phyloP scores from a whole-genome alignment of 1,139 yeast genomes.

The Scheffersomyces quercinus region DNA sequence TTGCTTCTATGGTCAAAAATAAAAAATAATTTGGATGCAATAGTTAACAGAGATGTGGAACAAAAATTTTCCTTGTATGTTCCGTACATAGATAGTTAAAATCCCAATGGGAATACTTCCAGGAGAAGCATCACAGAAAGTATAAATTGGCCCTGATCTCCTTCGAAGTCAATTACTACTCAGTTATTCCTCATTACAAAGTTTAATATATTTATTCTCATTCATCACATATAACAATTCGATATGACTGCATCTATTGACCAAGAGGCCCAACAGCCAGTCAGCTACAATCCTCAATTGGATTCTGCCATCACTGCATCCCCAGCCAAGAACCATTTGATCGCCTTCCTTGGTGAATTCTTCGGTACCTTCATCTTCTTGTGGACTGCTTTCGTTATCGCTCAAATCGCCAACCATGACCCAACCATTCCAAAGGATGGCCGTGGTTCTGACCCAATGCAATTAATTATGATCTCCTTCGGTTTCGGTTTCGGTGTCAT shows the following conservation, averaged over 20 bases:
- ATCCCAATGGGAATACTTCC: too few relatives aligned
- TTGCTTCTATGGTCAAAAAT: too few relatives aligned
- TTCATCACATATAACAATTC: background rate
- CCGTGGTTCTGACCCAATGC: constrained; percentile 60
- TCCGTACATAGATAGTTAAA: too few relatives aligned
- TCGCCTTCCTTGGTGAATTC: constrained; percentile 57
- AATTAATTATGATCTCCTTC: constrained; percentile 74
- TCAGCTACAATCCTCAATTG: constrained; percentile 30
- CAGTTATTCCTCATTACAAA: too few relatives aligned
- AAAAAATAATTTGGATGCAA: too few relatives aligned
- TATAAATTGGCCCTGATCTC: too few relatives aligned
- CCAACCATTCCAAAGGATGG: constrained; percentile 37
- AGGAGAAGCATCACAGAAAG: too few relatives aligned
- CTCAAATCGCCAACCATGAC: constrained; percentile 79
- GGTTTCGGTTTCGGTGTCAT: constrained; percentile 89
- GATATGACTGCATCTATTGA: constrained; percentile 19
- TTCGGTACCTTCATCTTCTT: constrained; percentile 84
- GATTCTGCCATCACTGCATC: constrained; percentile 16
- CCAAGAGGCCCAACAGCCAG: constrained; percentile 30
- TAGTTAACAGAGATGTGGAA: too few relatives aligned
- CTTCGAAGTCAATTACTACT: too few relatives aligned
- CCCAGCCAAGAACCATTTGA: constrained; percentile 32
- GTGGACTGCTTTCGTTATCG: constrained; percentile 81
- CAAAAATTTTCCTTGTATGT: too few relatives aligned
- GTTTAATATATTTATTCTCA: background rate